phyloP scores from a whole-genome alignment of 176 grass and related monocot species.

The Poa pratensis region DNA sequence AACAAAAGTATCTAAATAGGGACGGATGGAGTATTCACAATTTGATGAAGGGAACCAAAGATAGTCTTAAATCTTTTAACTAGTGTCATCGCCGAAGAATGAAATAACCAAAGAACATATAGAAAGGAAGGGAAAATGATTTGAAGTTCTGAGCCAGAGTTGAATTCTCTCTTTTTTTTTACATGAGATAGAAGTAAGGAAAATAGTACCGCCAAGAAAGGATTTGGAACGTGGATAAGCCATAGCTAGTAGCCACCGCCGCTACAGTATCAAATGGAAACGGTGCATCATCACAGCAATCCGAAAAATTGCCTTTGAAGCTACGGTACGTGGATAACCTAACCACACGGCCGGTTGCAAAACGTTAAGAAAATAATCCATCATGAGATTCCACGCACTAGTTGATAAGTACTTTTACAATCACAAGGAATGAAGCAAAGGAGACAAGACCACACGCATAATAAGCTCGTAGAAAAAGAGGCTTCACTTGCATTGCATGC shows the following conservation, averaged over 20 bases:
- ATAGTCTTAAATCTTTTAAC: neutral
- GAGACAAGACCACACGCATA: neutral
- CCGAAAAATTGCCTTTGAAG: constrained; percentile 34
- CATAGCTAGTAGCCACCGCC: neutral
- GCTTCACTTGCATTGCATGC: constrained; percentile 48
- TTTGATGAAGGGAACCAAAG: neutral
- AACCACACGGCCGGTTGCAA: neutral
- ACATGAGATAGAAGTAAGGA: neutral
- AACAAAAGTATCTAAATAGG: too few relatives aligned
- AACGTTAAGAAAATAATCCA: neutral
- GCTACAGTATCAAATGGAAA: neutral
- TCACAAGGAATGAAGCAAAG: neutral
- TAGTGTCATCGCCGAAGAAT: neutral
- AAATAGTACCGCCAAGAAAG: neutral
- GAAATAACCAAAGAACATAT: neutral
- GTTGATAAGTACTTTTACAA: neutral
- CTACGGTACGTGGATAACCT: neutral
- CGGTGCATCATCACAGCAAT: constrained; percentile 28
- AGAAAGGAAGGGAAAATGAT: neutral
- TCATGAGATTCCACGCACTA: constrained; percentile 33
- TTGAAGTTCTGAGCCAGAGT: neutral
- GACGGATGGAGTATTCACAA: neutral
- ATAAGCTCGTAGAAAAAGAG: neutral
- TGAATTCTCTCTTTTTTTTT: neutral
- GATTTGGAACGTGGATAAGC: neutral